phyloP scores from a whole-genome alignment of 1,284 basidiomycete species.

The Taiwanofungus camphoratus region DNA sequence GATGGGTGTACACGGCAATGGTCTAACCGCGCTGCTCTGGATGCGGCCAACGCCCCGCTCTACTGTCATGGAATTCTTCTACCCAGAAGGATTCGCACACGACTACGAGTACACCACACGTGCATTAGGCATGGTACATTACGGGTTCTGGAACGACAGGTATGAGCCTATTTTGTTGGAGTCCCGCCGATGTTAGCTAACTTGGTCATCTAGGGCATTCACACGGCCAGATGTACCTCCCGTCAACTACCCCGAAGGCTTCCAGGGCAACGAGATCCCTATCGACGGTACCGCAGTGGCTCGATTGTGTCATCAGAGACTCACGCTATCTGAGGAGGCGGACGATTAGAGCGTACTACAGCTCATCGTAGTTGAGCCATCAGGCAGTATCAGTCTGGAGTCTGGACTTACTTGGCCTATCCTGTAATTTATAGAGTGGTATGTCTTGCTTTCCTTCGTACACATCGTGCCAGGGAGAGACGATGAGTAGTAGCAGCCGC shows the following conservation, averaged over 20 bases:
- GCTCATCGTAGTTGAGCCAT: too few relatives aligned
- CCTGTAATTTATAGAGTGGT: too few relatives aligned
- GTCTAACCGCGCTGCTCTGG: slow-evolving; percentile 78
- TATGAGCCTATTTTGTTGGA: slow-evolving; percentile 27
- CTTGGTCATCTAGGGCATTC: slow-evolving; percentile 30
- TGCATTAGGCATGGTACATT: slow-evolving; percentile 79
- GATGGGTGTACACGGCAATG: slow-evolving; percentile 87
- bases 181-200: neutral
- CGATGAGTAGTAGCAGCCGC: too few relatives aligned
- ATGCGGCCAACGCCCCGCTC: slow-evolving; percentile 72
- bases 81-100: slow-evolving; percentile 76
- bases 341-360: slow-evolving; percentile 32
- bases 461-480: too few relatives aligned
- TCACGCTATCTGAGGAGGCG: slow-evolving; percentile 34
- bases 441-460: too few relatives aligned
- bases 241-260: slow-evolving; percentile 48
- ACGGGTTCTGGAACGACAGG: slow-evolving; percentile 74
- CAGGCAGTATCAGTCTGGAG: too few relatives aligned
- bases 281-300: slow-evolving; percentile 41
- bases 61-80: slow-evolving; percentile 89
- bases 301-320: slow-evolving; percentile 29
- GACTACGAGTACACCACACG: slow-evolving; percentile 83
- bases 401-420: too few relatives aligned
- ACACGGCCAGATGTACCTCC: slow-evolving; percentile 42
- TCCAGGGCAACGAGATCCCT: slow-evolving; percentile 55